phyloP scores from a whole-genome alignment of 23 red algal genomes.

The Porphyridium purpureum region DNA sequence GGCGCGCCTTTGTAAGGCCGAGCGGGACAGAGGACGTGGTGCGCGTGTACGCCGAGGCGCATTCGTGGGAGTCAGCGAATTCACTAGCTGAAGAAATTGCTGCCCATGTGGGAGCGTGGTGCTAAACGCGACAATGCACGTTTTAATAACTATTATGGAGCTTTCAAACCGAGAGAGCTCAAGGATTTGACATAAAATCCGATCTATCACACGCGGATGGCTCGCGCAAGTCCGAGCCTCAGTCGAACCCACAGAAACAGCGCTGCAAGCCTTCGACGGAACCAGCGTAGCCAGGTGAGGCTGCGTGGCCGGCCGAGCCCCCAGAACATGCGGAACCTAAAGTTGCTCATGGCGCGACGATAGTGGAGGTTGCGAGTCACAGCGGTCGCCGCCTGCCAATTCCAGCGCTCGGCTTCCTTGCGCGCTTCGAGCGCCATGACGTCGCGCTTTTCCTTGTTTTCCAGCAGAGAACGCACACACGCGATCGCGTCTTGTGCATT shows the following conservation, averaged over 20 bases:
- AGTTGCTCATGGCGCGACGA: slow-evolving; percentile 64
- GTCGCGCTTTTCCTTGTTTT: slow-evolving; percentile 11
- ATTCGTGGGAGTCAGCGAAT: no score
- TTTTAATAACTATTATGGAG: no score
- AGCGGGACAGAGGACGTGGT: slow-evolving; percentile 98
- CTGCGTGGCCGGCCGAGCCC: slow-evolving; percentile 68
- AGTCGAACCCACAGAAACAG: not conserved
- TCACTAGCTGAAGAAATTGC: not conserved
- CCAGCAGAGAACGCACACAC: slow-evolving; percentile 26
- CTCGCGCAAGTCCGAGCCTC: no score
- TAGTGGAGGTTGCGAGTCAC: slow-evolving; percentile 75
- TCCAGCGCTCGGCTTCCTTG: slow-evolving; percentile 62
- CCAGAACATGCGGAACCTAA: slow-evolving; percentile 52
- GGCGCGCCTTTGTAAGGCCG: slow-evolving; percentile 61
- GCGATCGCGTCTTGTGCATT: slow-evolving; percentile 18
- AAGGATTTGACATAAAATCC: no score
- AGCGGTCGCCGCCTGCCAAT: slow-evolving; percentile 71
- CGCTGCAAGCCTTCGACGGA: slow-evolving; percentile 26
- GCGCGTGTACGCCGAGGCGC: slow-evolving; percentile 77
- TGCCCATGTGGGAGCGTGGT: no score
- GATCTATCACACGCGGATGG: no score
- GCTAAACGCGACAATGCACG: no score
- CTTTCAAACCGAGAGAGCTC: no score
- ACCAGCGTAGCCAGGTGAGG: slow-evolving; percentile 74
- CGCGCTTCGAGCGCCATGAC: slow-evolving; percentile 31